Conservation (phyloP, 2,329 filamentous ascomycete species). For the Calonectria multiphialidica region DNA sequence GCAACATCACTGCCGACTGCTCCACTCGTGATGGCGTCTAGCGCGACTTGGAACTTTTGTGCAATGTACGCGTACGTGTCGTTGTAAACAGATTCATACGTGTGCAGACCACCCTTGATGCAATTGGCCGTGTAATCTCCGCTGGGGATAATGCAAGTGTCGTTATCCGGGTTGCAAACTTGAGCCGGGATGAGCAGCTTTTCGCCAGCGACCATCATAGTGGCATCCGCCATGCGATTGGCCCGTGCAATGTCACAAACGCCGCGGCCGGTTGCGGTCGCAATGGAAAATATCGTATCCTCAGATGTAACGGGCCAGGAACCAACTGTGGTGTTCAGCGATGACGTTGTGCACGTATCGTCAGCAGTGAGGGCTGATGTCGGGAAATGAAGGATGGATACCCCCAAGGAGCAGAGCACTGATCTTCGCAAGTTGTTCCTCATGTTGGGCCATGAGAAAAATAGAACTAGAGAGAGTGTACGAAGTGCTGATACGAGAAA, state of each 20-base stretch:
- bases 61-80: background rate
- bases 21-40: background rate
- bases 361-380: background rate
- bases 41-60: background rate
- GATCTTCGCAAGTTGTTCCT: too few species aligned
- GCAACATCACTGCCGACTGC: background rate
- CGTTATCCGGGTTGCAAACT: background rate
- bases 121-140: background rate
- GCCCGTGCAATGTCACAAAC: background rate
- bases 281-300: background rate
- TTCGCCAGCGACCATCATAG: background rate
- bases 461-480: too few species aligned
- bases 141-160: background rate
- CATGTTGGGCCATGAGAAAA: too few species aligned
- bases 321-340: background rate
- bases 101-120: background rate
- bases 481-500: too few species aligned
- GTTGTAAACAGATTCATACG: background rate
- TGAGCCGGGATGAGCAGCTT: background rate
- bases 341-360: background rate
- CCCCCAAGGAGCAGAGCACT: too few species aligned
- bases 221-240: background rate
- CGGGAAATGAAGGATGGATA: background rate
- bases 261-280: background rate
- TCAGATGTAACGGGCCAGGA: background rate